phyloP scores from a whole-genome alignment of 331 rosid genomes.

The Prunus yedoensis region DNA sequence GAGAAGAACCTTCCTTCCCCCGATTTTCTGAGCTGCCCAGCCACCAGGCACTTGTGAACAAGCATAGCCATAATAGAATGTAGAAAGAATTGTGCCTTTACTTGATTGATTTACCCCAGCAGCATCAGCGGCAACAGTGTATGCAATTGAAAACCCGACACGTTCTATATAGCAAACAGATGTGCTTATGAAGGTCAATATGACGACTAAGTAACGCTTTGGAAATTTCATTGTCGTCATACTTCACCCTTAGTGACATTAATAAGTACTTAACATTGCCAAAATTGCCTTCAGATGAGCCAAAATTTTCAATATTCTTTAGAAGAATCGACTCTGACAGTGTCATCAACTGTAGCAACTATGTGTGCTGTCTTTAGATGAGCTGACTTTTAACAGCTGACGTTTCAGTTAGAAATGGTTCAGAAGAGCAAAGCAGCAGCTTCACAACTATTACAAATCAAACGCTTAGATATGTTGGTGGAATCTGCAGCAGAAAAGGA shows the following conservation, averaged over 20 bases:
- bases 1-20: constrained; percentile 81
- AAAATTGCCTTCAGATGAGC: not conserved
- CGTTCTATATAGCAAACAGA: constrained; percentile 91
- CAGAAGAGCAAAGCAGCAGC: not conserved
- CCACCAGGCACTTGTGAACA: constrained; percentile 99
- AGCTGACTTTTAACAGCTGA: not conserved
- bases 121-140: constrained; percentile 88
- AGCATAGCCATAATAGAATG: constrained; percentile 92
- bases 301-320: not conserved
- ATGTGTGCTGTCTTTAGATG: not conserved
- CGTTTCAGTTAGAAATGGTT: not conserved
- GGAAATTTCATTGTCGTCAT: constrained; percentile 45
- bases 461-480: not conserved
- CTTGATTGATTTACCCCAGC: constrained; percentile 70
- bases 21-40: constrained; percentile 86
- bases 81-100: constrained; percentile 85
- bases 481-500: not conserved
- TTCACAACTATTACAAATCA: not conserved
- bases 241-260: constrained; percentile 16
- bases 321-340: not conserved
- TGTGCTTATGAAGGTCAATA: constrained; percentile 87
- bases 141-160: constrained; percentile 91
- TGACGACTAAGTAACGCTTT: constrained; percentile 73
- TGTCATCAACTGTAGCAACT: not conserved
- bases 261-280: not conserved